Conservation (phyloP, 495 filamentous ascomycete species). For the Penicillium cataractarum region DNA sequence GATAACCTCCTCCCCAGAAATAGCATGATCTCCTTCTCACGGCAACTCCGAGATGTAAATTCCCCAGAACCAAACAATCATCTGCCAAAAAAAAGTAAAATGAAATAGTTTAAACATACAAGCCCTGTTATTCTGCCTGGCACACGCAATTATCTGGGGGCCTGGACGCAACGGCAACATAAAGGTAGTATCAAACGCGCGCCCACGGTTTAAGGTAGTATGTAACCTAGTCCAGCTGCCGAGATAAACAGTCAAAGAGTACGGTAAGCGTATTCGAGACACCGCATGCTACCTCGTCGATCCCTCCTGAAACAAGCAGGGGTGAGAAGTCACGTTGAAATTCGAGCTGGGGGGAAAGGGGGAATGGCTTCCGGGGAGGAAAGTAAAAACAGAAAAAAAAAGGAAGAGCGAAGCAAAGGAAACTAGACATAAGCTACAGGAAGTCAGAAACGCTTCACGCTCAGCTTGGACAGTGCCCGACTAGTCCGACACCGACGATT, state of each 20-base stretch:
- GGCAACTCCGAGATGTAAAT: not conserved
- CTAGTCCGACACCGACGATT: constrained; percentile 34
- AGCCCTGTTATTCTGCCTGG: not conserved
- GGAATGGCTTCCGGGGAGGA: not conserved
- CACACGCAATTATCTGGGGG: not conserved
- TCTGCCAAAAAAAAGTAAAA: not conserved
- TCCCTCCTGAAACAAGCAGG: constrained; percentile 23
- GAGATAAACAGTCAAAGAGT: not conserved
- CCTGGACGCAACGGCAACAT: constrained; percentile 23
- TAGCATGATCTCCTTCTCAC: not conserved
- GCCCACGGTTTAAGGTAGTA: constrained; percentile 15
- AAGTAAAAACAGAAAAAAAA: not conserved
- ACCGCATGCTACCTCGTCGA: constrained; percentile 17
- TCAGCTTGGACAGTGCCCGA: constrained; percentile 3
- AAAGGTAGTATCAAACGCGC: constrained; percentile 22
- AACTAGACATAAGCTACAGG: not conserved
- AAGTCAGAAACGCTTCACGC: not conserved
- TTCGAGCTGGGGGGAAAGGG: not conserved
- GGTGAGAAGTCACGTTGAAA: not conserved
- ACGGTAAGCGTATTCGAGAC: constrained; percentile 1
- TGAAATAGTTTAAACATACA: not conserved
- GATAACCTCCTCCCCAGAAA: not conserved
- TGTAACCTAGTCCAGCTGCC: constrained; percentile 11
- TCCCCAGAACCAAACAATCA: not conserved
- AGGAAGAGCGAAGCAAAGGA: not conserved